Base-by-base conservation (phyloP, 345 rosid species). In the Hevea brasiliensis region DNA sequence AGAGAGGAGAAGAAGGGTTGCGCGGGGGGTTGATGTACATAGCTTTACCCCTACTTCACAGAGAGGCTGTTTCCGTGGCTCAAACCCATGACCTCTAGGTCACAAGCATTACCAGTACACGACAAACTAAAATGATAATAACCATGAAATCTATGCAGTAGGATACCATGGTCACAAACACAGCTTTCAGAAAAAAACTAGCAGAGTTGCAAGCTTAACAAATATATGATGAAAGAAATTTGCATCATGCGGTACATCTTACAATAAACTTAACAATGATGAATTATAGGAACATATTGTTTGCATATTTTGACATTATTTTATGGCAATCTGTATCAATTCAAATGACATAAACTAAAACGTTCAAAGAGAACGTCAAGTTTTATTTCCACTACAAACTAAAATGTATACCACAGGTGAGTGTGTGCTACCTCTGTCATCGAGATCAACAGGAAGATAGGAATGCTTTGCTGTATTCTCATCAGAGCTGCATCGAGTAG, bases 401-500 rank as follows among this genome's bases (percentile, higher is more conserved):
- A 58, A 37, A 14, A 57, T 29, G 37, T 7, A 58, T 42, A 23
- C 21, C 21, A 53, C 42, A 15, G 29, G 51, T 35, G 9, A 67
- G 23, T 23, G 48, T 7, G 10, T 20, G 18, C 53, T 60, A 69
- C 72, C 72, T 68, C 55, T 40, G 47, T 56, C 50, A 14, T 69
- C 21, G 48, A 69, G 63, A 18, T 41, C 62, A 40, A 53, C 51
- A 55, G 62, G 15, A 2, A 56, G 53, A 58, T 10, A 21, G 62
- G 51, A 21, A 53, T 68, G 24, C 24, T 53, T 58, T 44, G 42
- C 65, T 26, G 32, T 2, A 70, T 76, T 70, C 48, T 73, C 75
- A 59, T 27, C 72, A 20, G 58, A 65, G 58, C 53, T 48, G 59
- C 73, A 73, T 3, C 32, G 65, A 0, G 8, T 48, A 37, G 79